These are phyloP conservation scores for Passalora sequoiae DNA, from an alignment of 2,329 filamentous ascomycete genomes.

Conservation along the genomic window DNA sequence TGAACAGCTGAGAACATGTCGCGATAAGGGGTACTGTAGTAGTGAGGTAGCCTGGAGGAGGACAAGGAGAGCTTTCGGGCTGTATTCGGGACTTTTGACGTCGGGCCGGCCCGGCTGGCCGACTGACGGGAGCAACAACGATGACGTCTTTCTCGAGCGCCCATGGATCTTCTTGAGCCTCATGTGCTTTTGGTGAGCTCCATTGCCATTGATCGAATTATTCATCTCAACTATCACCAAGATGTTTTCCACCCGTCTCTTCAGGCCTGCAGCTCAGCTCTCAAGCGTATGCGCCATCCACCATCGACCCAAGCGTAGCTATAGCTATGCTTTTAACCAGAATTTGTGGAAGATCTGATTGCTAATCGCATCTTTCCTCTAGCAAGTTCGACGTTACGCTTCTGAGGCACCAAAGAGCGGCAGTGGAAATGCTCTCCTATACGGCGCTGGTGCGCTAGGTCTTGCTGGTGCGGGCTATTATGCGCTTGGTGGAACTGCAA, in stretches of 20 bases:
- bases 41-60: no score
- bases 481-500: slow-evolving; percentile 17
- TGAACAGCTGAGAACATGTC: no score
- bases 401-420: slow-evolving; percentile 51
- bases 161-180: no score
- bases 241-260: slow-evolving; percentile 26
- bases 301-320: neutral
- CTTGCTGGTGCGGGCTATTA: slow-evolving; percentile 55
- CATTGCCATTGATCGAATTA: neutral
- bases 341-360: neutral
- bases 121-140: no score
- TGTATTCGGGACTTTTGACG: no score
- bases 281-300: slow-evolving; percentile 33
- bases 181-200: neutral
- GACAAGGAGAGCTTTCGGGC: no score
- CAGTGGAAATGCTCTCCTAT: slow-evolving; percentile 56
- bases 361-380: slow-evolving; percentile 22
- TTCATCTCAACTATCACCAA: neutral
- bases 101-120: no score
- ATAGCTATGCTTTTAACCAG: slow-evolving; percentile 1
- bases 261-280: slow-evolving; percentile 26
- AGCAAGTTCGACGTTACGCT: slow-evolving; percentile 70
- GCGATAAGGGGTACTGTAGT: no score
- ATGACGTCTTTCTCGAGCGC: no score
- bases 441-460: slow-evolving; percentile 54